A percentile compares a stretch with the other conserved stretches of the same genome.
Conservation (phyloP, 257 asterid species). For the Rhazya stricta region DNA sequence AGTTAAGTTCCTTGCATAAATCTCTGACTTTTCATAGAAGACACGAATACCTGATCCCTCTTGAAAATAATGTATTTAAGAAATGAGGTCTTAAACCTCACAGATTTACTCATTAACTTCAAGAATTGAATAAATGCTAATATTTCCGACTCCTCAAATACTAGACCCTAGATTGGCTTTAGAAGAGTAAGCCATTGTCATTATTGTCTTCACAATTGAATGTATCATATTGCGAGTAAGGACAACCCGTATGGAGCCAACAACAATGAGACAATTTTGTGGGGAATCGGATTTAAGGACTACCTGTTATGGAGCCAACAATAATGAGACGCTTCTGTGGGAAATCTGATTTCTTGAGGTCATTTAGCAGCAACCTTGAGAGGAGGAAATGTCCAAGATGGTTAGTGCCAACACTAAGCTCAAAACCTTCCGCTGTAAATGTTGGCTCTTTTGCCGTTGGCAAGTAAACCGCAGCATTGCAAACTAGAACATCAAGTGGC, state of each 20-base stretch:
- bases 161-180: neutral
- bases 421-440: conserved; percentile 74
- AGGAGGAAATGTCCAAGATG: conserved; percentile 83
- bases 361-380: conserved; percentile 58
- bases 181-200: neutral
- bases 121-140: neutral
- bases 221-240: neutral
- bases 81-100: neutral
- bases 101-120: neutral
- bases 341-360: conserved; percentile 56
- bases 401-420: conserved; percentile 78
- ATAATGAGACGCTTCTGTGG: conserved; percentile 61
- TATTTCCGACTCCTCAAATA: neutral
- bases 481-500: conserved; percentile 73
- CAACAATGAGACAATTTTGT: conserved; percentile 60
- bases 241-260: conserved; percentile 82
- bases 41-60: neutral
- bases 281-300: conserved; percentile 48
- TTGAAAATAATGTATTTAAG: neutral
- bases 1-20: neutral
- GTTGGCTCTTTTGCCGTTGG: conserved; percentile 89
- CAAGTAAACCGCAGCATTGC: conserved; percentile 77
- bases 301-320: conserved; percentile 93
- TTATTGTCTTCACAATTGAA: neutral
- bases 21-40: neutral